Percentiles rank a stretch among this genome's conserved stretches.
Evolutionary conservation across 257 asterid genomes (phyloP).

Genomic region (Ballota nigra): DNA sequence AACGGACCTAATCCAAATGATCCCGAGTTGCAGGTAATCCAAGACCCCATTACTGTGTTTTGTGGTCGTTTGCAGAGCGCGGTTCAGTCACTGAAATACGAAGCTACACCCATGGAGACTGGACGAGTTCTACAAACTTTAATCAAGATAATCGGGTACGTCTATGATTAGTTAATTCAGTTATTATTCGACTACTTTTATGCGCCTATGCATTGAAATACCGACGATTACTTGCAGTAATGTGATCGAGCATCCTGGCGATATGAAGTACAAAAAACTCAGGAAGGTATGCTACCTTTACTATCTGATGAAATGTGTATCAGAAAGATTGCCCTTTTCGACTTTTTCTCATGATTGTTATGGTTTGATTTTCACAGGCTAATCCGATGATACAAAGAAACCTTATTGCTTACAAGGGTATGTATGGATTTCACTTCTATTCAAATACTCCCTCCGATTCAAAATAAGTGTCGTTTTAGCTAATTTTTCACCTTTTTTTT

Average conservation of each 20-base stretch:
- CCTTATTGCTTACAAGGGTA: slow-evolving; percentile 63
- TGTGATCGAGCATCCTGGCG: slow-evolving; percentile 72
- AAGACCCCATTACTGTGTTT: slow-evolving; percentile 68
- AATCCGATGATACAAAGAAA: slow-evolving; percentile 74
- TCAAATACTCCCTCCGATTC: no score
- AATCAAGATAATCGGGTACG: slow-evolving; percentile 54
- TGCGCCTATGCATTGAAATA: background rate
- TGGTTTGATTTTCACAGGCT: slow-evolving; percentile 49
- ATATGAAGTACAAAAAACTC: slow-evolving; percentile 68
- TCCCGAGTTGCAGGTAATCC: slow-evolving; percentile 68
- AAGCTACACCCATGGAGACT: slow-evolving; percentile 49
- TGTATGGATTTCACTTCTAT: slow-evolving; percentile 38
- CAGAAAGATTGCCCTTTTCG: background rate
- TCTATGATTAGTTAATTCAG: background rate
- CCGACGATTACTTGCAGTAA: slow-evolving; percentile 55
- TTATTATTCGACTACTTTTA: background rate
- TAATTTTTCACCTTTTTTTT: no score
- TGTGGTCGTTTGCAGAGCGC: slow-evolving; percentile 69
- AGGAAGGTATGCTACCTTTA: slow-evolving; percentile 55
- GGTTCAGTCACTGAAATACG: slow-evolving; percentile 54
- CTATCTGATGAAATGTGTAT: background rate
- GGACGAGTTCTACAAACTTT: slow-evolving; percentile 51
- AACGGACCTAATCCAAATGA: slow-evolving; percentile 58
- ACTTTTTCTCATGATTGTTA: slow-evolving; percentile 18
- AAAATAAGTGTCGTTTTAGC: no score